These are phyloP conservation scores for Pichia pseudocactophila DNA, from an alignment of 805 yeast genomes.

Conservation along the genomic window DNA sequence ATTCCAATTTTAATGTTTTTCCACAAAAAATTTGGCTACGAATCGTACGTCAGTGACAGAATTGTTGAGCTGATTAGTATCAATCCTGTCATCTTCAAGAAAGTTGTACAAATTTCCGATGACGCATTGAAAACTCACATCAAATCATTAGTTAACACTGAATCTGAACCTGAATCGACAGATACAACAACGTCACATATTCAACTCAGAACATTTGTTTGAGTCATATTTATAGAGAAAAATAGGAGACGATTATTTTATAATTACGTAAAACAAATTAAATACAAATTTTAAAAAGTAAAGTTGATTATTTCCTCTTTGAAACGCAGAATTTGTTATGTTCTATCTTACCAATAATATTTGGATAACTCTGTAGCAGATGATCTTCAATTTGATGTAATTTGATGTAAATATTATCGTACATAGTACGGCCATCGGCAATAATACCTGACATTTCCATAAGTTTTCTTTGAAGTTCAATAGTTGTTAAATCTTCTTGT, in stretches of 20 bases:
- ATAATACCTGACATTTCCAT: constrained; percentile 15
- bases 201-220: constrained; percentile 42
- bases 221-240: neutral
- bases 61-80: constrained; percentile 38
- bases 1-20: constrained; percentile 28
- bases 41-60: constrained; percentile 37
- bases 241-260: too few species aligned
- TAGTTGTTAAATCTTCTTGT: constrained; percentile 10
- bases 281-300: neutral
- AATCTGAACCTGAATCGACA: constrained; percentile 11
- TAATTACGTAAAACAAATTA: too few species aligned
- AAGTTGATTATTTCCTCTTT: constrained; percentile 2
- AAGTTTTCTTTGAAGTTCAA: constrained; percentile 14
- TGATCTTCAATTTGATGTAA: neutral
- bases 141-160: constrained; percentile 35
- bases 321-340: constrained; percentile 12
- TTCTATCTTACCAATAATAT: constrained; percentile 7
- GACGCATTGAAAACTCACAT: constrained; percentile 33
- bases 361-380: neutral
- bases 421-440: constrained; percentile 12
- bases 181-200: constrained; percentile 30
- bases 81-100: constrained; percentile 41
- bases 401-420: constrained; percentile 3
- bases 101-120: constrained; percentile 32
- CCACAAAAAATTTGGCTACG: constrained; percentile 19